Evolutionary conservation across 106 monocot species (phyloP).

Genomic region (Narthecium ossifragum): DNA sequence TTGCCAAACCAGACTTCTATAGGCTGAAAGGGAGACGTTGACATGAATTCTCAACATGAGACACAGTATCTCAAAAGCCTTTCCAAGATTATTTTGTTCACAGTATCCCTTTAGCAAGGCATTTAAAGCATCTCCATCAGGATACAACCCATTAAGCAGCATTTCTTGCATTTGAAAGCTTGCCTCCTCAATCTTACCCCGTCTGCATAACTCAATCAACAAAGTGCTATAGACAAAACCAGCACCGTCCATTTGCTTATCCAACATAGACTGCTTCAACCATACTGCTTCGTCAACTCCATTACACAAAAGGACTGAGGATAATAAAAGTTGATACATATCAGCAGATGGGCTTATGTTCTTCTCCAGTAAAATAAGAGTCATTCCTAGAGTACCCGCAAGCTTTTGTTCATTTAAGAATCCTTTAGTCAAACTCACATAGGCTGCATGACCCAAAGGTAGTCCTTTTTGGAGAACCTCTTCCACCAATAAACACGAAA

Average conservation of each 20-base stretch:
- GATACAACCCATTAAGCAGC: slow-evolving; percentile 12
- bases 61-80: slow-evolving; percentile 41
- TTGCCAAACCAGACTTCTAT: slow-evolving; percentile 47
- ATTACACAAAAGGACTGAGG: slow-evolving; percentile 27
- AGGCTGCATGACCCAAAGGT: slow-evolving; percentile 17
- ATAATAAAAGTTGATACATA: slow-evolving; percentile 26
- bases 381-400: slow-evolving; percentile 38
- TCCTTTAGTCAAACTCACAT: slow-evolving; percentile 35
- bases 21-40: slow-evolving; percentile 33
- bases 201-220: slow-evolving; percentile 37
- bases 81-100: slow-evolving; percentile 27
- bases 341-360: slow-evolving; percentile 13
- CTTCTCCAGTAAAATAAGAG: slow-evolving; percentile 34
- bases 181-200: slow-evolving; percentile 32
- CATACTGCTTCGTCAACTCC: slow-evolving; percentile 23
- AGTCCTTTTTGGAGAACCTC: slow-evolving; percentile 23
- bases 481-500: slow-evolving; percentile 45
- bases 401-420: slow-evolving; percentile 44
- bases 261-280: slow-evolving; percentile 34
- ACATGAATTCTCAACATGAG: slow-evolving; percentile 45
- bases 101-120: slow-evolving; percentile 42
- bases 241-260: slow-evolving; percentile 6
- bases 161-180: slow-evolving; percentile 46
- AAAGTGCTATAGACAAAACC: slow-evolving; percentile 22
- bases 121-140: slow-evolving; percentile 43